Conservation (phyloP, 306 rosid genomes). For the Parietaria judaica region DNA sequence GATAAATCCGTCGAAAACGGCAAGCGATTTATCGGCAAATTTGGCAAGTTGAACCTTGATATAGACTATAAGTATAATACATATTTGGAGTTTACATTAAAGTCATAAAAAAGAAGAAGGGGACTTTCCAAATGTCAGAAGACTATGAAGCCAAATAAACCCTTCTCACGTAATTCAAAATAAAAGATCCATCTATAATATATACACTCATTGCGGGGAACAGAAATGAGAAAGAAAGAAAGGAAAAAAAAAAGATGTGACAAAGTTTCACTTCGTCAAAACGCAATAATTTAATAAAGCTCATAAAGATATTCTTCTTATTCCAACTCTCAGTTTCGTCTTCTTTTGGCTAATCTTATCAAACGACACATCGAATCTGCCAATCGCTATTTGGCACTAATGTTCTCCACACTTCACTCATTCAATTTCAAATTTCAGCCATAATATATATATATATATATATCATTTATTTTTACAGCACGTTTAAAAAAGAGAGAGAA, state of each 20-base stretch:
- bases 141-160: too few species aligned
- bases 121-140: background rate
- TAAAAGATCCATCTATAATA: background rate
- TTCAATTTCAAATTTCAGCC: background rate
- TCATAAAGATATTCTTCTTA: too few species aligned
- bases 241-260: conserved; percentile 12
- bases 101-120: background rate
- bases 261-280: background rate
- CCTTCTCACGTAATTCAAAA: conserved; percentile 16
- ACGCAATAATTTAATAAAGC: background rate
- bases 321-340: too few species aligned
- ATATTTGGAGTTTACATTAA: background rate
- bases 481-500: too few species aligned
- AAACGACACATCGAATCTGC: background rate
- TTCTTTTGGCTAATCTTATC: background rate
- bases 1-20: too few species aligned
- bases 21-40: too few species aligned
- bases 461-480: too few species aligned
- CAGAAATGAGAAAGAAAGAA: background rate
- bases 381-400: background rate
- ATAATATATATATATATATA: too few species aligned
- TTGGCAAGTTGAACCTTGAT: too few species aligned
- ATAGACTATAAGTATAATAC: too few species aligned
- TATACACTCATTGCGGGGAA: conserved; percentile 5
- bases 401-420: background rate